phyloP scores from a whole-genome alignment of 352 stramenopile genomes.

The Pythium chondricola region DNA sequence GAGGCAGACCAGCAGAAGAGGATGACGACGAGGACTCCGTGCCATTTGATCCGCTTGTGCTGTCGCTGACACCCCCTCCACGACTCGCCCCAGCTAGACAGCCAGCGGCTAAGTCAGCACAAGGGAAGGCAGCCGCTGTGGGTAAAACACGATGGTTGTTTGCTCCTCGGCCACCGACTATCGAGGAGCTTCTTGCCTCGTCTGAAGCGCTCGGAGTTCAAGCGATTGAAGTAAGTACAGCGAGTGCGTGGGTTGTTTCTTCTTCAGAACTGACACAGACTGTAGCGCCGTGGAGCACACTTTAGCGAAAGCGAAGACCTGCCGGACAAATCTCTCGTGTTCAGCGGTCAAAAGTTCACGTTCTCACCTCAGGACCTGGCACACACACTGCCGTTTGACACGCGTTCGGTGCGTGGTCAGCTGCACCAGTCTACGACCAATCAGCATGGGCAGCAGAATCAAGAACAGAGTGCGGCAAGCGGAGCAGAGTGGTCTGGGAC shows the following conservation, averaged over 20 bases:
- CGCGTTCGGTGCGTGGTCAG: conserved; percentile 5
- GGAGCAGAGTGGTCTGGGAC: neutral
- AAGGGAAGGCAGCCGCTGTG: neutral
- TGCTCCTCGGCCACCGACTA: conserved; percentile 29
- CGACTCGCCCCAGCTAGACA: neutral
- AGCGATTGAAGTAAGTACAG: conserved; percentile 34
- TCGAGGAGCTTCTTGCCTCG: conserved; percentile 35
- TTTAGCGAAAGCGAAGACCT: conserved; percentile 58
- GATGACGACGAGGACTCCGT: conserved; percentile 45
- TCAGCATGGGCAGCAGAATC: too few relatives aligned
- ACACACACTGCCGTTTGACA: conserved; percentile 46
- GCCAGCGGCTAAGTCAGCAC: neutral
- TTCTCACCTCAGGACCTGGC: conserved; percentile 33
- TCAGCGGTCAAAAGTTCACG: conserved; percentile 64
- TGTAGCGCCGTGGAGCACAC: conserved; percentile 45
- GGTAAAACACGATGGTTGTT: conserved; percentile 30
- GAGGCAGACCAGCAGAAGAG: conserved; percentile 4
- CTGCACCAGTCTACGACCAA: too few relatives aligned
- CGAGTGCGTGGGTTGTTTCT: neutral
- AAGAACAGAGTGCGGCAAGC: too few relatives aligned
- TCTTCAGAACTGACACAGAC: neutral
- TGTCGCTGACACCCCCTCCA: conserved; percentile 52
- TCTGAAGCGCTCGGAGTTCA: conserved; percentile 38
- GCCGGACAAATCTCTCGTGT: conserved; percentile 64
- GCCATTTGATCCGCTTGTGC: conserved; percentile 23